Conservation (phyloP, 1,284 basidiomycete genomes). For the Rhodotorula sp. region DNA sequence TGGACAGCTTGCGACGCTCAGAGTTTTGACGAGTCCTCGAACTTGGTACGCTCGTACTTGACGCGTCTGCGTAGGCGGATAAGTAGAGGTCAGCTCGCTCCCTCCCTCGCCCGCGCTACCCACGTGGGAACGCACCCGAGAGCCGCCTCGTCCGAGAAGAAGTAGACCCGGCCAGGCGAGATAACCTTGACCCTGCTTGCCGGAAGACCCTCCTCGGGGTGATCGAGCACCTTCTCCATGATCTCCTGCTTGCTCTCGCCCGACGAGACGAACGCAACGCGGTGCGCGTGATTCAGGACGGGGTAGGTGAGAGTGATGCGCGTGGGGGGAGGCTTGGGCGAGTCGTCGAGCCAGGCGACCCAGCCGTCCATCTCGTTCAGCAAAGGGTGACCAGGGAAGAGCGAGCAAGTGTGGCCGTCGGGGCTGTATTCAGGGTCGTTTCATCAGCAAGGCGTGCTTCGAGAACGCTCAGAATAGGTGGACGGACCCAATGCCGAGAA, state of each 20-base stretch:
- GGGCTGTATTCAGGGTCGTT: slow-evolving; percentile 14
- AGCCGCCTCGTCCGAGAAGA: slow-evolving; percentile 85
- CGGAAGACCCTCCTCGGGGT: slow-evolving; percentile 68
- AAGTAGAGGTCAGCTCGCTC: neutral
- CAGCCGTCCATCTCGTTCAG: slow-evolving; percentile 82
- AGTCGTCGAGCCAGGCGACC: slow-evolving; percentile 90
- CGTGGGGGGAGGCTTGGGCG: slow-evolving; percentile 86
- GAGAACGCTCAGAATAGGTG: neutral
- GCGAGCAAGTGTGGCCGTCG: slow-evolving; percentile 93
- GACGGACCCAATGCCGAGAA: slow-evolving; percentile 74
- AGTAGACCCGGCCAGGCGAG: slow-evolving; percentile 78
- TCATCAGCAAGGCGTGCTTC: neutral
- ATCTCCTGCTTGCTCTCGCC: slow-evolving; percentile 82
- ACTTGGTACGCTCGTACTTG: slow-evolving; percentile 53
- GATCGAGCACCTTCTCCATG: slow-evolving; percentile 71
- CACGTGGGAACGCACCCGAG: slow-evolving; percentile 41
- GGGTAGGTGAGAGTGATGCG: slow-evolving; percentile 88
- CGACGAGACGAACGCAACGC: slow-evolving; percentile 73
- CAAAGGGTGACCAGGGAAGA: slow-evolving; percentile 89
- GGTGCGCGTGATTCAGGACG: slow-evolving; percentile 83
- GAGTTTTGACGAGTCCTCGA: slow-evolving; percentile 37
- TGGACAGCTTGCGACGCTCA: neutral
- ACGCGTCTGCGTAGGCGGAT: slow-evolving; percentile 50
- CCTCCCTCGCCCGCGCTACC: too few relatives aligned
- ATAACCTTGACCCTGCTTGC: slow-evolving; percentile 76